Conservation (phyloP, 768 basidiomycete genomes). For the Steccherinum ochraceum region DNA sequence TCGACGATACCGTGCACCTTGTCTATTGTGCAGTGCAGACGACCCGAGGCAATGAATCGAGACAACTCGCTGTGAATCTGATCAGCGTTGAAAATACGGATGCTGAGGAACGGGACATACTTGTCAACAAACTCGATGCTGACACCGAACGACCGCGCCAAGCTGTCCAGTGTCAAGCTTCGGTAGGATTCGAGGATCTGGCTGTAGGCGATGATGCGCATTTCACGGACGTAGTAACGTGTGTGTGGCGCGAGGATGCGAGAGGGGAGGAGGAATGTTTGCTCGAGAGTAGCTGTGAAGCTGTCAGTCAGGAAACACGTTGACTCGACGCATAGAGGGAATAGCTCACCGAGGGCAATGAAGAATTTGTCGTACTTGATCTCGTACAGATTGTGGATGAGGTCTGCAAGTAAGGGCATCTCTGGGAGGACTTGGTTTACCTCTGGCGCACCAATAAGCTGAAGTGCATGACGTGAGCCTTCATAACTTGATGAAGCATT, state of each 20-base stretch:
- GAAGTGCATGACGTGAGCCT: background rate
- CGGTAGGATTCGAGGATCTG: constrained; percentile 92
- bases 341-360: constrained; percentile 63
- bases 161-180: constrained; percentile 81
- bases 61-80: constrained; percentile 66
- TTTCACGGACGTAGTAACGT: constrained; percentile 88
- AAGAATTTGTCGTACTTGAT: constrained; percentile 96
- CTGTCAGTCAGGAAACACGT: no score
- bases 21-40: constrained; percentile 87
- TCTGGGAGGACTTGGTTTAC: constrained; percentile 81
- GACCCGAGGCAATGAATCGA: constrained; percentile 82
- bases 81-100: background rate
- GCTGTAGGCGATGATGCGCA: constrained; percentile 90
- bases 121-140: constrained; percentile 81
- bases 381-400: constrained; percentile 84
- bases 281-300: constrained; percentile 74
- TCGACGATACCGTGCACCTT: constrained; percentile 93
- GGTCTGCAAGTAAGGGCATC: constrained; percentile 73
- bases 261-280: constrained; percentile 81
- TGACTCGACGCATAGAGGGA: background rate
- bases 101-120: constrained; percentile 37
- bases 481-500: no score
- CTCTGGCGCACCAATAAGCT: constrained; percentile 86
- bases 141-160: constrained; percentile 86
- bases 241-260: constrained; percentile 82